Evolutionary conservation across 495 filamentous ascomycete genomes (phyloP).

Genomic region (Penicillium goetzii): DNA sequence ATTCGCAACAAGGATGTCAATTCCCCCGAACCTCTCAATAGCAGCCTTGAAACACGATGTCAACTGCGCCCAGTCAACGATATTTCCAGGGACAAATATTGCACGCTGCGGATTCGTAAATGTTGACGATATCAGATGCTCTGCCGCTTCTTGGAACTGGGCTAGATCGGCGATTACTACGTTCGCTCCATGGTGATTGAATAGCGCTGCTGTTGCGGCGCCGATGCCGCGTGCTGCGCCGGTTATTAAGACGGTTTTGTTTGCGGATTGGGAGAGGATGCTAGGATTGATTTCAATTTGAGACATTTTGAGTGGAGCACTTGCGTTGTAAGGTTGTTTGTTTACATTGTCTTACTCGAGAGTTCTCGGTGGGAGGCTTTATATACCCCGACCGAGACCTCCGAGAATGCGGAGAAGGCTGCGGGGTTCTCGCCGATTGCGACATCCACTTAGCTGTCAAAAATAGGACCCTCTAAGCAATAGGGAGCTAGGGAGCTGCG

Average conservation of each 20-base stretch:
- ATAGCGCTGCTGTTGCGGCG: conserved; percentile 34
- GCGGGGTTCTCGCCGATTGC: conserved; percentile 14
- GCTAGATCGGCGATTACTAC: conserved; percentile 37
- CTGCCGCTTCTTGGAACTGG: conserved; percentile 13
- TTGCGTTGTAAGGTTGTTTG: not conserved
- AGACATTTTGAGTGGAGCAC: conserved; percentile 12
- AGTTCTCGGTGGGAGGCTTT: not conserved
- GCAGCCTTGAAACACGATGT: conserved; percentile 58
- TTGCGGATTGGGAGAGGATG: conserved; percentile 13
- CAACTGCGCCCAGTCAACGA: conserved; percentile 34
- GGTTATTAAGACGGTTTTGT: conserved; percentile 40
- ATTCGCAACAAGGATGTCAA: conserved; percentile 69
- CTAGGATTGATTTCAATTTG: conserved; percentile 15
- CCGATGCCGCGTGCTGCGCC: conserved; percentile 48
- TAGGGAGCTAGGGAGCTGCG: not conserved
- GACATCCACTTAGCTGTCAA: not conserved
- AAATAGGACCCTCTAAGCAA: not conserved
- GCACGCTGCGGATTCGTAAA: conserved; percentile 24
- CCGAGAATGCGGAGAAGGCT: conserved; percentile 7
- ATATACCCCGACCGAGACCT: not conserved
- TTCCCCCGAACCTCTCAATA: conserved; percentile 50
- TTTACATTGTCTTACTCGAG: not conserved
- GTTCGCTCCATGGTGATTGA: conserved; percentile 34
- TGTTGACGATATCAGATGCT: conserved; percentile 19
- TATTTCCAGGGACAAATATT: conserved; percentile 29